Evolutionary conservation across 805 yeast genomes (phyloP), one percentile per base, ranked within the genome.

Genomic region (Priceomyces carsonii): DNA sequence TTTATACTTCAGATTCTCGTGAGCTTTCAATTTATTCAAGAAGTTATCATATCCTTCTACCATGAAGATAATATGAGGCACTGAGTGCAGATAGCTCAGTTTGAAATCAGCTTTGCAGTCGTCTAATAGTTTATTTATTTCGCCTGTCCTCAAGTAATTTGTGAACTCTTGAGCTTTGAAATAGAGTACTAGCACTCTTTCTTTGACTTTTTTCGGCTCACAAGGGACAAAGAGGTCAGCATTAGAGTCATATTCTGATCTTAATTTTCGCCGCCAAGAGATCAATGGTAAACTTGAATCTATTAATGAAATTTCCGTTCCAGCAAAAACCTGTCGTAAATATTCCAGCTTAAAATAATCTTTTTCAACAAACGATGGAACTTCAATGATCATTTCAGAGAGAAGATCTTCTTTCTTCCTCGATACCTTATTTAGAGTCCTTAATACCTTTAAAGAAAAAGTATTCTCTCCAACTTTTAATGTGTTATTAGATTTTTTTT

Each of bases 201-300:
- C 89, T 5, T 63, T 60, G 1, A 65, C 40, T 2, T 67, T 48
- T 19, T 51, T 59, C 1, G 66, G 55, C 0, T 55, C 60, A 31
- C 74, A 62, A 0, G 90, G 90, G 7, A 75, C 66, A 44, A 79
- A 83, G 0, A 72, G 47, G 39, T 79, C 85, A 18, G 63, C 61
- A 1, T 50, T 50, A 7, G 59, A 43, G 46, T 77, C 74, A 53
- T 80, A 83, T 1, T 50, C 51, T 0, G 84, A 73, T 14, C 57
- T 63, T 4, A 72, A 65, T 12, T 59, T 59, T 26, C 90, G 58
- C 32, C 69, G 62, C 75, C 85, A 82, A 30, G 59, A 55, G 2
- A 82, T 67, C 3, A 71, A 35, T 0, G 83, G 83, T 2, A 63
- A 36, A 10, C 55, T 31, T 7, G 35, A n/a, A 27, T 43, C 38